A percentile compares a stretch with the other conserved stretches of the same genome.
phyloP scores from a whole-genome alignment of 148 eudicot genomes.

The Fagopyrum esculentum region DNA sequence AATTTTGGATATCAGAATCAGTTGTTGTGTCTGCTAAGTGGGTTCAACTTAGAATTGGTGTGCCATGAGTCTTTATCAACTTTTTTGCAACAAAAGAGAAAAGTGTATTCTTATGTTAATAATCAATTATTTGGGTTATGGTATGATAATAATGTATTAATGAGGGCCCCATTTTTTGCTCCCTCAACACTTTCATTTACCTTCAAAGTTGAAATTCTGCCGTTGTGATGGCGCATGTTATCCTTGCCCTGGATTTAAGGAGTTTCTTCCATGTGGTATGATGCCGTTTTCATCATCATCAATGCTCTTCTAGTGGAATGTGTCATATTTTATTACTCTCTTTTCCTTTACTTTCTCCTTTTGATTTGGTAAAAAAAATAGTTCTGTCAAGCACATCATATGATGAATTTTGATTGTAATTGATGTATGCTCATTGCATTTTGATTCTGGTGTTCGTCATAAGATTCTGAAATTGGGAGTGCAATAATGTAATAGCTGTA shows the following conservation, averaged over 20 bases:
- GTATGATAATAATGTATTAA: not conserved
- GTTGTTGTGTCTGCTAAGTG: slow-evolving; percentile 6
- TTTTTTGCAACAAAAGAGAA: not conserved
- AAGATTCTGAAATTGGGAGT: not conserved
- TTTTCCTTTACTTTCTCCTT: not conserved
- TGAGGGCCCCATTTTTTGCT: not conserved
- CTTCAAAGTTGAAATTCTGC: not conserved
- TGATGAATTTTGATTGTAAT: not conserved
- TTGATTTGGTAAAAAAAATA: not conserved
- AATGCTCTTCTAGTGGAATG: slow-evolving; percentile 8
- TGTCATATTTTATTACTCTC: not conserved
- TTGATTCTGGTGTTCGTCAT: not conserved
- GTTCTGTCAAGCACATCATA: not conserved
- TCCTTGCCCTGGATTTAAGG: slow-evolving; percentile 20
- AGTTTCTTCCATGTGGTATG: slow-evolving; percentile 7
- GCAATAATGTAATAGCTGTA: not conserved
- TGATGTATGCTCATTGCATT: not conserved
- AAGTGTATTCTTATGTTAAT: not conserved
- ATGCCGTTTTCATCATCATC: not conserved
- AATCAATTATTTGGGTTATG: not conserved
- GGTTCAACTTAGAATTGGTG: not conserved
- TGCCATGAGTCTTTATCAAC: not conserved
- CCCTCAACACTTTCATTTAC: not conserved
- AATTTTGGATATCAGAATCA: not conserved
- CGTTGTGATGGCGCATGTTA: slow-evolving; percentile 26